Evolutionary conservation across 345 rosid genomes (phyloP).

Genomic region (Brassica juncea): DNA sequence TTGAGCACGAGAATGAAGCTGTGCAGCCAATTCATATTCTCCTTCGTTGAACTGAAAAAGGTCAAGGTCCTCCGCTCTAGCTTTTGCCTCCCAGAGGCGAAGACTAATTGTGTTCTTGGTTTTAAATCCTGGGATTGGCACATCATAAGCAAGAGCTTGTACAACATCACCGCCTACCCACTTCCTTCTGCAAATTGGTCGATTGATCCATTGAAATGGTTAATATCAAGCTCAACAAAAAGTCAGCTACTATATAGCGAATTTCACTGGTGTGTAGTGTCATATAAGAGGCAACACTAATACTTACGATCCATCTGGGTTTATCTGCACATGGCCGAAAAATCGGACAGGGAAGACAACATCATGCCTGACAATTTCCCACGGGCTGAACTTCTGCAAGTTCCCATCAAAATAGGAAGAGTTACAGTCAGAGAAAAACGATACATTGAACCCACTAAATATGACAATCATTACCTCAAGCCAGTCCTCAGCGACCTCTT

Average conservation of each 20-base stretch:
- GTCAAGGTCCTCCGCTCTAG: constrained; percentile 69
- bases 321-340: constrained; percentile 73
- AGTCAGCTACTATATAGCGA: not conserved
- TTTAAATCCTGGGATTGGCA: constrained; percentile 91
- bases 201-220: constrained; percentile 20
- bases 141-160: constrained; percentile 94
- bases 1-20: constrained; percentile 78
- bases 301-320: constrained; percentile 86
- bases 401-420: constrained; percentile 31
- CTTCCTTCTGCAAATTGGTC: constrained; percentile 57
- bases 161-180: constrained; percentile 89
- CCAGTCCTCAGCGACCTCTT: constrained; percentile 98
- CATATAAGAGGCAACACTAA: constrained; percentile 21
- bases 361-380: constrained; percentile 98
- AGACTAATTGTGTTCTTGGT: constrained; percentile 95
- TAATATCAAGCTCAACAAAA: constrained; percentile 13
- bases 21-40: constrained; percentile 87
- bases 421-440: constrained; percentile 18
- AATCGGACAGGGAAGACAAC: constrained; percentile 84
- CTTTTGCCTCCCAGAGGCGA: constrained; percentile 98
- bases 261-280: not conserved
- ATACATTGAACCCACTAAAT: constrained; percentile 19
- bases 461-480: constrained; percentile 64
- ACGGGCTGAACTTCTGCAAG: constrained; percentile 94
- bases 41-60: constrained; percentile 94